Base-by-base conservation (phyloP, 2,329 filamentous ascomycete genomes). In the Amphichorda felina region DNA sequence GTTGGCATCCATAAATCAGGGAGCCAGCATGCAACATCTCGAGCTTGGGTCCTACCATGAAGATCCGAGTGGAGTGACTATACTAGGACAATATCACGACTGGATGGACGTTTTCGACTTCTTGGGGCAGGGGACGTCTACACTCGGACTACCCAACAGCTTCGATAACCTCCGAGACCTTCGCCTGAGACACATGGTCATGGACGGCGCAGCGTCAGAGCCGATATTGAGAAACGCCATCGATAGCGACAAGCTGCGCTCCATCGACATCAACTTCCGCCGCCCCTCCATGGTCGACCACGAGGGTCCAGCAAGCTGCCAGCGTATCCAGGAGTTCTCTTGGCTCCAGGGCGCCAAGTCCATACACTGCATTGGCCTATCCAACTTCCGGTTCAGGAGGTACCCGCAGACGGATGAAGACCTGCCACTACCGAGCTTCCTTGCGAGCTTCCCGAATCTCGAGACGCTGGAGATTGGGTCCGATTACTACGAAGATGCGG, bases 221-320 rank as follows among this genome's bases (percentile, higher is more conserved):
- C 41, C 37, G 2, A 38, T 51, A 8, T 44, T 60, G 14, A 37
- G 39, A 8, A 37, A 43, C 13, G 38, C 56, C 8, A 35, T 61
- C 11, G 33, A 38, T 13, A 39, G 42, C 2, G 46, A 49, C 16
- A 53, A 46, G 11, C 45, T 63, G 4, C 44, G 50, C 21, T 52
- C 52, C 1, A 45, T 61, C 11, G 59, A 60, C 37, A 48, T 61
- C 14, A 49, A 54, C 2, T 61, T 61, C 37, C 55, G 54, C 2
- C 43, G 49, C 2, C 47, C 51, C 3, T 24, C 40, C 14, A 33
- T 49, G 21, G 36, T 46, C 10, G 44, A 42, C 5, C 41, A 36
- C 2, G 32, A 38, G n/a, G 57, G 54, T 10, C 36, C 41, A n/a
- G 34, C 34, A n/a, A 51, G 50, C 37, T 38, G 40, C 9, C 37